Percentiles rank a stretch among this genome's conserved stretches.
These are phyloP conservation scores for Beauveria pseudobassiana DNA, from an alignment of 2,329 filamentous ascomycete species.

Conservation along the genomic window DNA sequence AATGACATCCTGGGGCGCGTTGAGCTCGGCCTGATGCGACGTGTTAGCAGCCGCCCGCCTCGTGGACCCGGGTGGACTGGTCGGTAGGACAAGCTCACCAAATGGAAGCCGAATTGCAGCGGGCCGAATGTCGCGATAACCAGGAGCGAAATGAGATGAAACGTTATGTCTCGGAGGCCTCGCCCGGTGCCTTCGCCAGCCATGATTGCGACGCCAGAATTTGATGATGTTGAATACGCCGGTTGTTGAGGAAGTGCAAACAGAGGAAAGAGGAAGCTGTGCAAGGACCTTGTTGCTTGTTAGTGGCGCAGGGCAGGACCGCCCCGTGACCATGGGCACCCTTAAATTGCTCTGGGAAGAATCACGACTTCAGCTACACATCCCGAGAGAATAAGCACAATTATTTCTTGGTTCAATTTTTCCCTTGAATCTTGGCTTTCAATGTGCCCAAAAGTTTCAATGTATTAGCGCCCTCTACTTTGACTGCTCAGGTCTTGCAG, in stretches of 20 bases:
- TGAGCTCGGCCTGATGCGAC: slow-evolving; percentile 66
- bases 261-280: not conserved
- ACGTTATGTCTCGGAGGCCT: slow-evolving; percentile 49
- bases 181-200: slow-evolving; percentile 13
- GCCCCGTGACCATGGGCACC: not conserved
- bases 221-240: not conserved
- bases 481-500: slow-evolving; percentile 19
- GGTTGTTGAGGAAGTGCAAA: not conserved
- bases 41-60: slow-evolving; percentile 11
- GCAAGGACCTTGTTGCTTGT: not conserved
- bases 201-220: not conserved
- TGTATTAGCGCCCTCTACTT: not conserved
- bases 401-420: not conserved
- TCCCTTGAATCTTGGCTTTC: not conserved
- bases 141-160: slow-evolving; percentile 72
- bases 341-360: not conserved
- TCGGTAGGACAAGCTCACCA: slow-evolving; percentile 49
- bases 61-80: not conserved
- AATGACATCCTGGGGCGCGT: slow-evolving; percentile 89
- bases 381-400: not conserved
- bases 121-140: slow-evolving; percentile 75
- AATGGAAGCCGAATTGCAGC: slow-evolving; percentile 88
- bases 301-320: not conserved
- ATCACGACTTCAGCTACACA: not conserved
- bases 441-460: not conserved